Base-by-base conservation (phyloP, 352 stramenopile species). In the Phytophthora vignae region DNA sequence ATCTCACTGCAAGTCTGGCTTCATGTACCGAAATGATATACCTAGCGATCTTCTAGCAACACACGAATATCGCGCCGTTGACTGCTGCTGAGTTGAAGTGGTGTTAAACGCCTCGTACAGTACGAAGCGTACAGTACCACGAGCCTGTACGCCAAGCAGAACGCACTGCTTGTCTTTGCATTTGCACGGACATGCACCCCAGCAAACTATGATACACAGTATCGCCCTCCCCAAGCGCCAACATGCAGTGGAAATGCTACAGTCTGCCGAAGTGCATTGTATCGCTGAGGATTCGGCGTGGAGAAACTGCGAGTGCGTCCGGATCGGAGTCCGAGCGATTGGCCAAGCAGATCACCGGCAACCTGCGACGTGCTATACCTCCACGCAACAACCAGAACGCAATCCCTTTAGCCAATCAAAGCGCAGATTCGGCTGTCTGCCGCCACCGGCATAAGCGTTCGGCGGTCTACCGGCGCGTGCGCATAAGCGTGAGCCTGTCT, bases 361-460 rank as follows among this genome's bases (percentile, higher is more conserved):
- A 52, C 60, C 63, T 77, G 69, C 53, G 69, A 77, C 69, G 69
- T 77, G 69, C 10, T 77, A 68, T 73, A 52, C 69, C 64, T 55
- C 53, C 58, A 73, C 31, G 6, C 33, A 12, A 40, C 42, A 21
- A 17, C 21, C 50, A 19, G 63, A 69, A 68, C 66, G 59, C 66
- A 68, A 69, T 17, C n/a, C n/a, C 7, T 55, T 44, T 1, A 25
- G 7, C 69, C 62, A 76, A 76, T 76, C 22, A n/a, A 38, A 55
- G 14, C 11, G 19, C 10, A 4, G 17, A 15, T 36, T 27, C 29
- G 4, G 14, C 2, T 21, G 53, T 33, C 52, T 77, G 70, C 70
- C 64, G 70, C 53, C 70, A 46, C 9, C 25, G 49, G 64, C 70
- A 77, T 77, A 73, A 77, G 4, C 64, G 4, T 4, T 9, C 4